Conservation (phyloP, 2,329 filamentous ascomycete genomes). For the Arachnomyces sp. region DNA sequence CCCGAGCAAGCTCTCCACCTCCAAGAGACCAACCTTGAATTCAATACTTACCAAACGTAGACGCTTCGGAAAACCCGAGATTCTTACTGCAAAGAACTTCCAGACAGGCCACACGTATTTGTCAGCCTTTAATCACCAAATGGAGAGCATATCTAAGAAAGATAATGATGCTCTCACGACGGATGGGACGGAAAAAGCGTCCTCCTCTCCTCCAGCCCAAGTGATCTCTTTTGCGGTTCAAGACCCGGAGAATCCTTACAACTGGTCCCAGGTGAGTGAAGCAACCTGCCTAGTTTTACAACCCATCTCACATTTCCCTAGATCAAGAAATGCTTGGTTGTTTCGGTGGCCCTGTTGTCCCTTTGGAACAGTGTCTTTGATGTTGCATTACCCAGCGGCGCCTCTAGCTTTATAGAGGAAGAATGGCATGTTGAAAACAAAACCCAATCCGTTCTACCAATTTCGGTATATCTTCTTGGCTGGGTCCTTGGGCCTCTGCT, state of each 20-base stretch:
- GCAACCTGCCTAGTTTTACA: not conserved
- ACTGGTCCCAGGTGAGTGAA: constrained; percentile 14
- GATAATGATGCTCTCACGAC: no score
- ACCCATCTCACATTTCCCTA: constrained; percentile 2
- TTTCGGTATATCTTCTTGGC: constrained; percentile 23
- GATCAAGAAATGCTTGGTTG: constrained; percentile 14
- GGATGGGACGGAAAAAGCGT: no score
- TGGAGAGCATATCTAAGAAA: no score
- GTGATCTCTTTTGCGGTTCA: no score
- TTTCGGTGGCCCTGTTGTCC: constrained; percentile 15
- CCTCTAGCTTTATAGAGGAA: constrained; percentile 14
- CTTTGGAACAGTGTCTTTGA: constrained; percentile 18
- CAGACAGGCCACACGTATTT: no score
- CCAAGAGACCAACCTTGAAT: no score
- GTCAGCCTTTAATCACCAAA: no score
- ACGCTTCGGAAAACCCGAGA: no score
- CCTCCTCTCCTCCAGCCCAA: no score
- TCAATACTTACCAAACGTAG: no score
- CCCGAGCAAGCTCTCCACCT: no score
- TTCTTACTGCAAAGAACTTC: no score
- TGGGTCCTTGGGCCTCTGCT: constrained; percentile 30
- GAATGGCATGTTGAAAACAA: constrained; percentile 11
- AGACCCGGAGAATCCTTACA: constrained; percentile 20
- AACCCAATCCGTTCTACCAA: constrained; percentile 21
- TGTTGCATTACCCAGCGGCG: constrained; percentile 17